Percentiles rank a stretch among this genome's conserved stretches.
These are phyloP conservation scores for Gaultheria prostrata DNA, from an alignment of 148 eudicot species.

Conservation along the genomic window DNA sequence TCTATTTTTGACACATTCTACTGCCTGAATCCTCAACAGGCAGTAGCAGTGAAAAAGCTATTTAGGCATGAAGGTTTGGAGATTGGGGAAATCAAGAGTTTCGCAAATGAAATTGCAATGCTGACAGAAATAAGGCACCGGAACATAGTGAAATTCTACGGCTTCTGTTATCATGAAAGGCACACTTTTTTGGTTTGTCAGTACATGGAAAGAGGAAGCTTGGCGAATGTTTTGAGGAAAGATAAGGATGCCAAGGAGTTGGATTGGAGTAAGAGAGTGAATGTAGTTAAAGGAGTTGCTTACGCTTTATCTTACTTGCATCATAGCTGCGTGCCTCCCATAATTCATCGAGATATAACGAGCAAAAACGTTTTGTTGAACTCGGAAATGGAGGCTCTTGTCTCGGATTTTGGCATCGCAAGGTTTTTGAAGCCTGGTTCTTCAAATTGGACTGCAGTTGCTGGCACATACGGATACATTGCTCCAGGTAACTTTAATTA, in stretches of 20 bases:
- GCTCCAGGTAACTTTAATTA: slow-evolving; percentile 16
- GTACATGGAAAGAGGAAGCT: too few relatives aligned
- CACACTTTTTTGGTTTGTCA: too few relatives aligned
- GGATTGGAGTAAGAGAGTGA: slow-evolving; percentile 4
- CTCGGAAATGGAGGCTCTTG: slow-evolving; percentile 6
- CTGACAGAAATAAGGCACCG: too few relatives aligned
- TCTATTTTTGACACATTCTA: too few relatives aligned
- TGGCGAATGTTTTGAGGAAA: too few relatives aligned
- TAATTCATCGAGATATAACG: neutral
- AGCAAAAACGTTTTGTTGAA: slow-evolving; percentile 9
- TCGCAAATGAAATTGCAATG: too few relatives aligned
- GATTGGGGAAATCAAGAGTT: too few relatives aligned
- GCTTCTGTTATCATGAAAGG: too few relatives aligned
- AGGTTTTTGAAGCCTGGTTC: slow-evolving; percentile 6
- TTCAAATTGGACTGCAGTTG: neutral
- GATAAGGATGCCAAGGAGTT: neutral
- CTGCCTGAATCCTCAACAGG: too few relatives aligned
- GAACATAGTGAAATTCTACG: too few relatives aligned
- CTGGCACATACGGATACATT: slow-evolving; percentile 11
- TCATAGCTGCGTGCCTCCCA: slow-evolving; percentile 6
- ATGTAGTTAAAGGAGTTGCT: neutral
- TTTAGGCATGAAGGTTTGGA: too few relatives aligned
- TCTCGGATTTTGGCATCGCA: slow-evolving; percentile 12
- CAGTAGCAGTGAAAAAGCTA: too few relatives aligned
- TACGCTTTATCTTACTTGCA: slow-evolving; percentile 11